Conservation (phyloP, 192 early-diverging fungal species). For the Obelidium mucronatum region DNA sequence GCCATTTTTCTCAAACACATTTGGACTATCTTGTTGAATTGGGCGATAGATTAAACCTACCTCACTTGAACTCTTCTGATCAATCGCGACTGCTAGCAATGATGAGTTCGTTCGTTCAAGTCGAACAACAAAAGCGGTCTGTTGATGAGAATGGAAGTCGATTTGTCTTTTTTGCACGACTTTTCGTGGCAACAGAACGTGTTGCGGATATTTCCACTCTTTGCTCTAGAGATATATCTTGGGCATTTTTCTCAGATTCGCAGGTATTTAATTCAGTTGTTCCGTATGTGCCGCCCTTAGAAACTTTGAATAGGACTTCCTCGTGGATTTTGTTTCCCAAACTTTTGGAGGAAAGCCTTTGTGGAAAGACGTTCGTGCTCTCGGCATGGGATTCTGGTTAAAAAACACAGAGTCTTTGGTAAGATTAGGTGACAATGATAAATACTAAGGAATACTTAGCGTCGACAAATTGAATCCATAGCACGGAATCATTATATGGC, state of each 20-base stretch:
- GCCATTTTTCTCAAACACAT: too few relatives aligned
- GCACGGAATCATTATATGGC: constrained; percentile 87
- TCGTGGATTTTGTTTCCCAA: constrained; percentile 65
- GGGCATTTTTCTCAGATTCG: constrained; percentile 90
- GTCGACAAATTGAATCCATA: constrained; percentile 80
- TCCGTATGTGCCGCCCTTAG: neutral
- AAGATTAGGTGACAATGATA: constrained; percentile 31
- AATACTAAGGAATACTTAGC: constrained; percentile 16
- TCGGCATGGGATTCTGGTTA: constrained; percentile 91
- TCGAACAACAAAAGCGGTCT: constrained; percentile 72
- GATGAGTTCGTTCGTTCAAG: constrained; percentile 47
- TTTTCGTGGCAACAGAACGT: constrained; percentile 55
- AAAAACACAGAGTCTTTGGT: constrained; percentile 75
- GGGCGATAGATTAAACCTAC: neutral
- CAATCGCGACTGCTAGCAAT: constrained; percentile 23
- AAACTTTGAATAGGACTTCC: constrained; percentile 57
- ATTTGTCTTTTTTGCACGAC: constrained; percentile 76
- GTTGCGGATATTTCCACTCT: constrained; percentile 1
- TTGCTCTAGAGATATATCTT: constrained; percentile 70
- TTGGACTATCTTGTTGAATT: constrained; percentile 14
- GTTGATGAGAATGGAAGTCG: constrained; percentile 88
- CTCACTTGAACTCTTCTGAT: neutral
- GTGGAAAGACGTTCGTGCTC: constrained; percentile 81
- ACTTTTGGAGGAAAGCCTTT: constrained; percentile 66
- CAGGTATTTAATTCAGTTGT: constrained; percentile 61